Percentiles rank a stretch among this genome's conserved stretches.
Conservation (phyloP, 1,139 yeast species). For the Pichia sp. region DNA sequence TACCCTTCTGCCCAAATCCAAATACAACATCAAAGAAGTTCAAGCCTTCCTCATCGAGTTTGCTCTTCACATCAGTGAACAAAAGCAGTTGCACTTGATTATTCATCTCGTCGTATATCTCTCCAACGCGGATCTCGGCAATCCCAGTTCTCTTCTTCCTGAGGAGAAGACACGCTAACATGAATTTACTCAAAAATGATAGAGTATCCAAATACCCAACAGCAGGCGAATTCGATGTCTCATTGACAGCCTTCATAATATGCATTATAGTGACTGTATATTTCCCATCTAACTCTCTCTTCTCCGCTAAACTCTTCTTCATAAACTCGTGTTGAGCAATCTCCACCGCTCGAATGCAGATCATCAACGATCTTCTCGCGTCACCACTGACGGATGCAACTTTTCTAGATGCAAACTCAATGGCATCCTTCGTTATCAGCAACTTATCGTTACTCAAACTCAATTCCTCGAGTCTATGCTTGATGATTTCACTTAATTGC, state of each 20-base stretch:
- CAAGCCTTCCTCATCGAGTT: slow-evolving; percentile 21
- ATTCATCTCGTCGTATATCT: slow-evolving; percentile 69
- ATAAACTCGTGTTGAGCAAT: slow-evolving; percentile 62
- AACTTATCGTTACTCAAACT: slow-evolving; percentile 32
- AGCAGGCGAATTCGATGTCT: slow-evolving; percentile 70
- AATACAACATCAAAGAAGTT: slow-evolving; percentile 29
- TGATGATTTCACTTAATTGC: slow-evolving; percentile 70
- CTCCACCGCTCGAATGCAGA: slow-evolving; percentile 86
- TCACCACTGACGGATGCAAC: slow-evolving; percentile 97
- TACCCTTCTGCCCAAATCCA: slow-evolving; percentile 18
- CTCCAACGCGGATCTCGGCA: slow-evolving; percentile 69
- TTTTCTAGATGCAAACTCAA: slow-evolving; percentile 86
- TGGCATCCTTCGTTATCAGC: slow-evolving; percentile 62
- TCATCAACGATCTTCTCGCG: slow-evolving; percentile 86
- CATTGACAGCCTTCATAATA: slow-evolving; percentile 71
- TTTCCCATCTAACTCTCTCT: slow-evolving; percentile 30
- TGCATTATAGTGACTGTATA: slow-evolving; percentile 62
- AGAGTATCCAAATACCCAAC: slow-evolving; percentile 50
- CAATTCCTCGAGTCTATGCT: slow-evolving; percentile 56
- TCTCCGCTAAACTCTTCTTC: slow-evolving; percentile 23
- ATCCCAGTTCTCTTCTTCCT: slow-evolving; percentile 62
- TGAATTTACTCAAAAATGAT: slow-evolving; percentile 63
- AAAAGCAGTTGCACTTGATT: slow-evolving; percentile 23
- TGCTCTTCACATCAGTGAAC: slow-evolving; percentile 21
- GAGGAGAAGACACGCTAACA: slow-evolving; percentile 60